Evolutionary conservation across 257 asterid species (phyloP).

Genomic region (Verbena officinalis): DNA sequence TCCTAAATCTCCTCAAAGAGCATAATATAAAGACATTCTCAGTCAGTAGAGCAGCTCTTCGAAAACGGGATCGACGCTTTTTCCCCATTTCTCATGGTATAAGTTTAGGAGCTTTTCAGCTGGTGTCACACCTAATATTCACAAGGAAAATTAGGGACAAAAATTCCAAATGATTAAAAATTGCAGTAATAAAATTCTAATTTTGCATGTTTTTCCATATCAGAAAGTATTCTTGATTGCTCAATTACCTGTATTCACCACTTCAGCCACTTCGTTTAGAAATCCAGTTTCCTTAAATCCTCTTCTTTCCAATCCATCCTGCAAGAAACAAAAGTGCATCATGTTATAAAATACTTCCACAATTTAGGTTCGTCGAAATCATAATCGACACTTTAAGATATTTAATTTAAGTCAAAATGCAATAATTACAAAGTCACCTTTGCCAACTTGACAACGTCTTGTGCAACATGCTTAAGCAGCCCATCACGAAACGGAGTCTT

Average conservation of each 20-base stretch:
- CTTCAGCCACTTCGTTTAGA: conserved; percentile 82
- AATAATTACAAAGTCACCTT: conserved; percentile 39
- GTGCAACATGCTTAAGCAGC: conserved; percentile 91
- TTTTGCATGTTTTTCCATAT: too few relatives aligned
- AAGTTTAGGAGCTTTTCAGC: conserved; percentile 87
- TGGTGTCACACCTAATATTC: conserved; percentile 74
- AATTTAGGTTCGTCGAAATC: not conserved
- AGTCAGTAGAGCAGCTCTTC: conserved; percentile 88
- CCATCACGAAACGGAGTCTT: conserved; percentile 98
- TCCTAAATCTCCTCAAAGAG: conserved; percentile 11
- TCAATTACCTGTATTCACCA: conserved; percentile 71
- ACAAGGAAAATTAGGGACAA: not conserved
- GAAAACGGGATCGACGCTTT: conserved; percentile 79
- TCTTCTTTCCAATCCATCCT: conserved; percentile 97
- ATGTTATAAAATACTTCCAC: not conserved
- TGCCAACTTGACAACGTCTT: conserved; percentile 84
- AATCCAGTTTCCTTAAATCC: conserved; percentile 95
- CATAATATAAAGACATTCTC: too few relatives aligned
- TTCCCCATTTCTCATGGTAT: conserved; percentile 95
- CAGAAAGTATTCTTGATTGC: not conserved
- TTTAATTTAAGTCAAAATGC: conserved; percentile 1
- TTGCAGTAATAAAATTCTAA: too few relatives aligned
- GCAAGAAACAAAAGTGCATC: conserved; percentile 22
- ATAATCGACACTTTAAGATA: not conserved
- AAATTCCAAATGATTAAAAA: too few relatives aligned